A percentile compares a stretch with the other conserved stretches of the same genome.
Conservation (phyloP, 2,329 filamentous ascomycete species). For the Alternaria postmessia region DNA sequence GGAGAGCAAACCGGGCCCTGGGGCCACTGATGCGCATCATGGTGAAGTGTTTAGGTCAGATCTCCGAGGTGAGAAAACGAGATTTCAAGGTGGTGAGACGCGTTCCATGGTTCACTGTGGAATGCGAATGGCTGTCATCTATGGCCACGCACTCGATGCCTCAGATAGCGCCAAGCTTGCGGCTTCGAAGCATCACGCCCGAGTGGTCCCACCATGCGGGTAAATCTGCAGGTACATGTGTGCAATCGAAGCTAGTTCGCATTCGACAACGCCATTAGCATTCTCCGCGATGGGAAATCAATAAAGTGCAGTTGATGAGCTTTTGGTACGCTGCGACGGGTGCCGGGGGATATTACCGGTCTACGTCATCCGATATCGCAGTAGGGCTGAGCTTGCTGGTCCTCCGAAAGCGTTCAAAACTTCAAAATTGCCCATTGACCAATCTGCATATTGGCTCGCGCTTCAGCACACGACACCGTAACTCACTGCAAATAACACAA, state of each 20-base stretch:
- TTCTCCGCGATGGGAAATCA: constrained; percentile 3
- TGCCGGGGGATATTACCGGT: constrained; percentile 38
- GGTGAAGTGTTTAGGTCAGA: constrained; percentile 1
- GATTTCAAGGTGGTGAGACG: not conserved
- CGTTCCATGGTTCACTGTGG: constrained; percentile 8
- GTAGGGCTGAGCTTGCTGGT: constrained; percentile 27
- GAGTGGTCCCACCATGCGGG: constrained; percentile 16
- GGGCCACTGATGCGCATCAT: constrained; percentile 44
- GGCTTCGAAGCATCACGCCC: constrained; percentile 13
- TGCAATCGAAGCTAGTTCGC: constrained; percentile 9
- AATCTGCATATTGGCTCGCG: constrained; percentile 11
- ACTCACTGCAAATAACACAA: constrained; percentile 11
- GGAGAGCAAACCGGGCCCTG: constrained; percentile 50
- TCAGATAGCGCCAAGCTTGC: constrained; percentile 25
- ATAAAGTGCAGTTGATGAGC: constrained; percentile 15
- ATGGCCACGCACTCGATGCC: constrained; percentile 15
- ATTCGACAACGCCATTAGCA: constrained; percentile 9
- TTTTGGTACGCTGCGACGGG: constrained; percentile 35
- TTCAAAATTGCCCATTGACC: constrained; percentile 13
- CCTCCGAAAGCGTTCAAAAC: constrained; percentile 25
- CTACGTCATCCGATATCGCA: constrained; percentile 45
- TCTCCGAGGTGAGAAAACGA: not conserved
- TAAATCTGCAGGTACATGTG: constrained; percentile 18
- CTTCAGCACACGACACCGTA: constrained; percentile 13
- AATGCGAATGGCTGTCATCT: constrained; percentile 4